phyloP scores from a whole-genome alignment of 371 early-diverging fungal species.

The Thermomucor indicae-seudaticae region DNA sequence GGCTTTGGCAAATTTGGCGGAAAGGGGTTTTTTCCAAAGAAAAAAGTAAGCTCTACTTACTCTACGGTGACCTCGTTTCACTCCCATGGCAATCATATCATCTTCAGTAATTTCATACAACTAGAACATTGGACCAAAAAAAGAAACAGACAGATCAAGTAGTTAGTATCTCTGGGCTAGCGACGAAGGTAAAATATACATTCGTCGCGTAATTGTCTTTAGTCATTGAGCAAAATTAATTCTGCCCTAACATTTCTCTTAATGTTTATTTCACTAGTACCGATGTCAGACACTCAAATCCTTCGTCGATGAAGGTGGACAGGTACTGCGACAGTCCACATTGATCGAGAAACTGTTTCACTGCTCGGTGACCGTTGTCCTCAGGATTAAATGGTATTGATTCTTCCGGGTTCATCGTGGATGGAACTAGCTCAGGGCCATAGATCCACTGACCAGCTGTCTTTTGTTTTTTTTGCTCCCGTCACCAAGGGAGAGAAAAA shows the following conservation, averaged over 20 bases:
- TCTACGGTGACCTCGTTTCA: conserved; percentile 49
- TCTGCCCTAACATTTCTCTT: background rate
- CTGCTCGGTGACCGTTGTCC: conserved; percentile 6
- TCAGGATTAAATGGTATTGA: conserved; percentile 8
- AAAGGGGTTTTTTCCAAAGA: conserved; percentile 5
- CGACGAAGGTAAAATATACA: no score
- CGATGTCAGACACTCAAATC: conserved; percentile 41
- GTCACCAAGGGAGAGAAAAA: background rate
- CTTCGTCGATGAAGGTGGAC: conserved; percentile 32
- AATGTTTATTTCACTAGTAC: conserved; percentile 10
- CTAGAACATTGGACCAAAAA: conserved; percentile 10
- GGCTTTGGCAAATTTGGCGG: background rate
- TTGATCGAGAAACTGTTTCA: conserved; percentile 23
- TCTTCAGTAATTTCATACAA: conserved; percentile 43
- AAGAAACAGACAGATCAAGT: background rate
- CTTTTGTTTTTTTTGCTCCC: background rate
- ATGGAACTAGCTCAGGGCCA: background rate
- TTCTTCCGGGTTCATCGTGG: background rate
- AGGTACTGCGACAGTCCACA: conserved; percentile 30
- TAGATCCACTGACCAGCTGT: background rate
- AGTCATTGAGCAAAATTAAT: background rate
- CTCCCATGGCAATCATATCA: conserved; percentile 39
- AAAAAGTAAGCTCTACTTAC: conserved; percentile 18
- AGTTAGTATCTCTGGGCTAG: no score
- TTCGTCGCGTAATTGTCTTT: background rate